A percentile compares a stretch with the other conserved stretches of the same genome.
Evolutionary conservation across 2,329 filamentous ascomycete species (phyloP).

Genomic region (Exophiala sp.): DNA sequence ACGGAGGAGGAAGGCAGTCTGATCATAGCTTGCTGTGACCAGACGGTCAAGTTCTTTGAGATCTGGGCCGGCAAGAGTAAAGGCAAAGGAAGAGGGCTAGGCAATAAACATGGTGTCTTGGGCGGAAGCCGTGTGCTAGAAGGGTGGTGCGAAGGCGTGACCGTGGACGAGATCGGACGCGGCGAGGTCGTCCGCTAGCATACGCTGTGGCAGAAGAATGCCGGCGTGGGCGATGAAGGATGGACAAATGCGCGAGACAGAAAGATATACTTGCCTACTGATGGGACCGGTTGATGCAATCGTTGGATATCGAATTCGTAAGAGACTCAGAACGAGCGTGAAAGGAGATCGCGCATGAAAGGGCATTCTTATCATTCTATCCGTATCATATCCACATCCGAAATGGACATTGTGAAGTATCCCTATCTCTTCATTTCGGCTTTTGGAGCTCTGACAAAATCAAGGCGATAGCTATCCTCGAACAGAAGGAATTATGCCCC

Average conservation of each 20-base stretch:
- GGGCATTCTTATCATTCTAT: neutral
- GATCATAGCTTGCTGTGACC: conserved; percentile 85
- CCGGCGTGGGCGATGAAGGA: too few species aligned
- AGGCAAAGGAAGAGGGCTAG: conserved; percentile 41
- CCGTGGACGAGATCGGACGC: conserved; percentile 51
- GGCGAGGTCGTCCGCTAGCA: conserved; percentile 59
- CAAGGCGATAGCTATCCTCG: too few species aligned
- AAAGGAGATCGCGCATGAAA: neutral
- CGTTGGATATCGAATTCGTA: neutral
- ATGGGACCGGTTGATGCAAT: neutral
- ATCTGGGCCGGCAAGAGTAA: conserved; percentile 69
- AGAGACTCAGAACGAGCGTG: neutral
- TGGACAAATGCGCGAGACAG: too few species aligned
- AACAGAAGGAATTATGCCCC: too few species aligned
- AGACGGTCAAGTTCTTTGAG: conserved; percentile 91
- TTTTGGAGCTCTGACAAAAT: too few species aligned
- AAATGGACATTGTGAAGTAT: neutral
- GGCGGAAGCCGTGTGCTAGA: conserved; percentile 83
- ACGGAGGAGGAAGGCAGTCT: conserved; percentile 71
- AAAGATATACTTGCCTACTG: too few species aligned
- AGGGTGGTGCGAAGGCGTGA: conserved; percentile 65
- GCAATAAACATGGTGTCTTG: conserved; percentile 51
- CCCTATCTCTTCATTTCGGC: too few species aligned
- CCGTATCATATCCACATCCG: neutral
- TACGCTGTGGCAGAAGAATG: neutral